Percentiles rank a stretch among this genome's conserved stretches.
These are phyloP conservation scores for Danielia reshetovae DNA, from an alignment of 805 yeast genomes.

Conservation along the genomic window DNA sequence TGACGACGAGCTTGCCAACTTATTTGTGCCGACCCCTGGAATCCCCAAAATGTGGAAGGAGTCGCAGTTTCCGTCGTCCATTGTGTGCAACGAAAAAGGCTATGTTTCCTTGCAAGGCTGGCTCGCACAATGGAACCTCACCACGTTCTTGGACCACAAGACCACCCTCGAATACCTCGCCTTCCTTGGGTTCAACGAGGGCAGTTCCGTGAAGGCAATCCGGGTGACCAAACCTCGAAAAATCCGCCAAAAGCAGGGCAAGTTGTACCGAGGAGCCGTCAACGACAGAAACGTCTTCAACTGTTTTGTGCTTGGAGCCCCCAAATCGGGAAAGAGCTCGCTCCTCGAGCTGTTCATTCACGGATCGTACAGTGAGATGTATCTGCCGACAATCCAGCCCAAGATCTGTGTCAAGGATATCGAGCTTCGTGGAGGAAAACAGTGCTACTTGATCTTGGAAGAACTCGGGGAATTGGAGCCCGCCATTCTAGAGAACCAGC, in stretches of 20 bases:
- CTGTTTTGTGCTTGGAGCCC: conserved; percentile 82
- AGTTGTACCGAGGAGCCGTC: conserved; percentile 60
- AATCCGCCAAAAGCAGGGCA: conserved; percentile 61
- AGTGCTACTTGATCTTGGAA: conserved; percentile 85
- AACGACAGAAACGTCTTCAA: conserved; percentile 88
- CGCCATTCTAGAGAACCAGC: conserved; percentile 69
- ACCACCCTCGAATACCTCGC: conserved; percentile 87
- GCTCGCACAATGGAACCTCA: conserved; percentile 98
- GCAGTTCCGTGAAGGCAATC: conserved; percentile 41
- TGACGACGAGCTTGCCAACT: conserved; percentile 59
- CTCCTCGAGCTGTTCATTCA: conserved; percentile 77
- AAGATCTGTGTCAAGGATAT: conserved; percentile 86
- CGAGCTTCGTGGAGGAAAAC: conserved; percentile 92
- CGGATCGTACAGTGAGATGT: conserved; percentile 62
- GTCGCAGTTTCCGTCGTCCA: conserved; percentile 78
- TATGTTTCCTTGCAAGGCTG: conserved; percentile 94
- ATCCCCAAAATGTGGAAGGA: conserved; percentile 85
- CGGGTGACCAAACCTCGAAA: conserved; percentile 81
- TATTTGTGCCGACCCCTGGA: conserved; percentile 92
- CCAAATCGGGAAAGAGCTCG: conserved; percentile 84
- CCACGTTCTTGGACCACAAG: conserved; percentile 79
- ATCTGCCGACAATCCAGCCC: conserved; percentile 80
- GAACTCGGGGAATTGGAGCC: conserved; percentile 86
- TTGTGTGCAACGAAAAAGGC: conserved; percentile 88
- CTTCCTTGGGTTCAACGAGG: conserved; percentile 79